A percentile compares a stretch with the other conserved stretches of the same genome.
These are phyloP conservation scores for Aquilaria agallochum DNA, from an alignment of 441 rosid genomes.

Conservation along the genomic window DNA sequence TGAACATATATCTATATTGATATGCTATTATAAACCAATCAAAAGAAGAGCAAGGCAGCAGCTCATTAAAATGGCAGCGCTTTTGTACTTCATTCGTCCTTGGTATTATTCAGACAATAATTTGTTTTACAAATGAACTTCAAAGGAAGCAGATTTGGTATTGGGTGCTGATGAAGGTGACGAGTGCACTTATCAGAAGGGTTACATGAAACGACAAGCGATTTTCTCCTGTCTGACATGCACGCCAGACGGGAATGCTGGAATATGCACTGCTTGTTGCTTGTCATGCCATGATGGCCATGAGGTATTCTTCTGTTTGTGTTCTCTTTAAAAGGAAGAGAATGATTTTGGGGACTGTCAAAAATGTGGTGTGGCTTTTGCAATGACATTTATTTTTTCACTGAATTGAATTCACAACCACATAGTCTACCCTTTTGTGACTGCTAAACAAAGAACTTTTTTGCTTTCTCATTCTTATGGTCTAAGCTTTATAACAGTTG, in stretches of 20 bases:
- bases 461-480: too few relatives aligned
- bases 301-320: constrained; percentile 51
- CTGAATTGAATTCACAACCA: too few relatives aligned
- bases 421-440: too few relatives aligned
- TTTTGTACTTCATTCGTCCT: too few relatives aligned
- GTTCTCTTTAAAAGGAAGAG: neutral
- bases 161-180: constrained; percentile 97
- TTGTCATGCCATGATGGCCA: constrained; percentile 96
- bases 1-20: neutral
- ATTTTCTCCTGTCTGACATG: constrained; percentile 93
- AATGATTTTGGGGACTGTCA: neutral
- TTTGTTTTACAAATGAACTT: neutral
- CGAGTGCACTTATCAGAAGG: constrained; percentile 80
- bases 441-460: too few relatives aligned
- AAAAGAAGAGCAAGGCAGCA: neutral
- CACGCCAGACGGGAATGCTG: constrained; percentile 90
- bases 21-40: neutral
- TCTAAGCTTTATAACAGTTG: too few relatives aligned
- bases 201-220: constrained; percentile 91
- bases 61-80: too few relatives aligned
- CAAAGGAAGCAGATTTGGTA: constrained; percentile 88
- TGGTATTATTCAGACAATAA: too few relatives aligned
- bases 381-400: too few relatives aligned
- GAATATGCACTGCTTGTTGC: constrained; percentile 93
- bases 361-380: too few relatives aligned